A percentile compares a stretch with the other conserved stretches of the same genome.
These are phyloP conservation scores for Trichoderma koningii DNA, from an alignment of 2,329 filamentous ascomycete species.

Conservation along the genomic window DNA sequence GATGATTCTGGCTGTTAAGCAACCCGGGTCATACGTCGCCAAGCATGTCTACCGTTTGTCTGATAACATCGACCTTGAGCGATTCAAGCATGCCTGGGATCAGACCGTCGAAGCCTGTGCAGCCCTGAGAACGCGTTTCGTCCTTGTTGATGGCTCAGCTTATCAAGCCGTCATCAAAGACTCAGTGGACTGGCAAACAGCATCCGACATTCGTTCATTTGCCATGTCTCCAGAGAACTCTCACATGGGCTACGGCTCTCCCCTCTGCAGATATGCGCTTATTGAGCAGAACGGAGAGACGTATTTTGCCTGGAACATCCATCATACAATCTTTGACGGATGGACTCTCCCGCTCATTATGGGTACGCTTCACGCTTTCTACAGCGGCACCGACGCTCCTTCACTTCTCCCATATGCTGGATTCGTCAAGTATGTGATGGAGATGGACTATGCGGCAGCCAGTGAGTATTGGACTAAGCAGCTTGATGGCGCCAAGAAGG, in stretches of 20 bases:
- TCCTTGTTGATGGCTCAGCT: constrained; percentile 26
- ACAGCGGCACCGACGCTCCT: not conserved
- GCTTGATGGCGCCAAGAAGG: constrained; percentile 15
- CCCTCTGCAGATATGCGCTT: constrained; percentile 8
- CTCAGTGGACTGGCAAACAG: constrained; percentile 2
- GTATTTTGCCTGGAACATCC: constrained; percentile 24
- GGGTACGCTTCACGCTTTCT: constrained; percentile 13
- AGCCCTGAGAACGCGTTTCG: constrained; percentile 31
- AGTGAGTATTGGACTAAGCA: constrained; percentile 26
- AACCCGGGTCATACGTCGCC: constrained; percentile 32
- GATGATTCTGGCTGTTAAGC: constrained; percentile 34
- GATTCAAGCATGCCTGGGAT: constrained; percentile 31
- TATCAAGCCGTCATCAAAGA: constrained; percentile 28
- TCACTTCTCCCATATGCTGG: constrained; percentile 22
- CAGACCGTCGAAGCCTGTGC: constrained; percentile 28
- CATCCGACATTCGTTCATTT: constrained; percentile 14
- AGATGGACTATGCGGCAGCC: constrained; percentile 13
- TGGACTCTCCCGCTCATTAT: constrained; percentile 20
- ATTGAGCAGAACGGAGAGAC: not conserved
- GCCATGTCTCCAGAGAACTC: constrained; percentile 14
- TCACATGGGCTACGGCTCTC: constrained; percentile 13
- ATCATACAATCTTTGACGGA: constrained; percentile 25
- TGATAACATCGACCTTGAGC: constrained; percentile 14
- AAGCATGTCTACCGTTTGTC: constrained; percentile 29
- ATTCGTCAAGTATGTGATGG: constrained; percentile 26